Evolutionary conservation across 2,329 filamentous ascomycete genomes (phyloP).

Genomic region (Sclerotinia glacialis): DNA sequence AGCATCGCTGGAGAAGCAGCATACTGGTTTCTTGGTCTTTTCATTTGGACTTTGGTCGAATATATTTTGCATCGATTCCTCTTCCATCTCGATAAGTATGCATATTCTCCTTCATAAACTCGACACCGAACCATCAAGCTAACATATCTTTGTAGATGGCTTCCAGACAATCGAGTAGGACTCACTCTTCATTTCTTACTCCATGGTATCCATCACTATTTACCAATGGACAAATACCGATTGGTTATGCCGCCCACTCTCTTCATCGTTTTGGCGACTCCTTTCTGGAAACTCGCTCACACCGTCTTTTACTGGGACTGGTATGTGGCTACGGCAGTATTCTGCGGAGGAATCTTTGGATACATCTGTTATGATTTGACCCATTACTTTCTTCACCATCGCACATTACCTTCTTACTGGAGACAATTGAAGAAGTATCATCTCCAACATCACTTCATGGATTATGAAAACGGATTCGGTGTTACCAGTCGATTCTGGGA

Average conservation of each 20-base stretch:
- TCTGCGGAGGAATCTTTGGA: slow-evolving; percentile 87
- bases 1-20: slow-evolving; percentile 47
- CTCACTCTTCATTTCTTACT: slow-evolving; percentile 89
- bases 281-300: slow-evolving; percentile 92
- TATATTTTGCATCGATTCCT: slow-evolving; percentile 85
- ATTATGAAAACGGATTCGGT: slow-evolving; percentile 96
- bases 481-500: slow-evolving; percentile 98
- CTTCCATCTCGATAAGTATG: slow-evolving; percentile 91
- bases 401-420: slow-evolving; percentile 87
- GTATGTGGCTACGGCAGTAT: slow-evolving; percentile 75
- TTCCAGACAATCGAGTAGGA: slow-evolving; percentile 87
- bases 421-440: slow-evolving; percentile 95
- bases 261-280: slow-evolving; percentile 76
- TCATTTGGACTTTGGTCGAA: slow-evolving; percentile 85
- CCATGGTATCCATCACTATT: slow-evolving; percentile 95
- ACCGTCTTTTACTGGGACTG: slow-evolving; percentile 79
- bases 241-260: slow-evolving; percentile 95
- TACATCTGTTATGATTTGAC: slow-evolving; percentile 97
- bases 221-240: slow-evolving; percentile 98
- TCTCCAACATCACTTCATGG: slow-evolving; percentile 93
- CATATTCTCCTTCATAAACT: slow-evolving; percentile 27
- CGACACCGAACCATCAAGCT: slow-evolving; percentile 27
- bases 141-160: slow-evolving; percentile 54
- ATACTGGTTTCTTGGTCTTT: slow-evolving; percentile 70
- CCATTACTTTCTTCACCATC: slow-evolving; percentile 97